A percentile compares a stretch with the other conserved stretches of the same genome.
Conservation (phyloP, 495 filamentous ascomycete genomes). For the Sporormia fimetaria region DNA sequence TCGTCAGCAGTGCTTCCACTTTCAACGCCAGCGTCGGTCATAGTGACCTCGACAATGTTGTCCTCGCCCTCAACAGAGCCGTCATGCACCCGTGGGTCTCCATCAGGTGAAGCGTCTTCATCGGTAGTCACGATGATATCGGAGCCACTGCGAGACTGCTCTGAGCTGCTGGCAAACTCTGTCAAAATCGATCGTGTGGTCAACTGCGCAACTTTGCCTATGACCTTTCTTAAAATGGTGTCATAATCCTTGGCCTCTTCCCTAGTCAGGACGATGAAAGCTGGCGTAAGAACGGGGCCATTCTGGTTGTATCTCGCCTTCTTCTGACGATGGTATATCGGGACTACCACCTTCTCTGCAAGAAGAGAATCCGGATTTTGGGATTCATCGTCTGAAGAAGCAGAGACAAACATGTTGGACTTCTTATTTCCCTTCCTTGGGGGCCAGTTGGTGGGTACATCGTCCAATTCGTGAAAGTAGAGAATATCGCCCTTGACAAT, state of each 20-base stretch:
- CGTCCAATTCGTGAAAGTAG: slow-evolving; percentile 71
- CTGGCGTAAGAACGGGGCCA: slow-evolving; percentile 42
- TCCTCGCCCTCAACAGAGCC: slow-evolving; percentile 80
- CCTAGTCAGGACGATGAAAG: slow-evolving; percentile 48
- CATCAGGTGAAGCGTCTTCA: slow-evolving; percentile 61
- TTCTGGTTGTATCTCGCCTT: slow-evolving; percentile 37
- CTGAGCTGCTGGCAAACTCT: slow-evolving; percentile 33
- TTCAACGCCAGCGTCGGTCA: slow-evolving; percentile 46
- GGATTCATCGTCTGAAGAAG: slow-evolving; percentile 47
- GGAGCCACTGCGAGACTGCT: slow-evolving; percentile 45
- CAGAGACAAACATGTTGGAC: slow-evolving; percentile 7
- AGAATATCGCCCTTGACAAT: slow-evolving; percentile 54
- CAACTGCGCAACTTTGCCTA: slow-evolving; percentile 46
- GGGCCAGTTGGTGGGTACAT: slow-evolving; percentile 63
- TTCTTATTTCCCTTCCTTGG: slow-evolving; percentile 40
- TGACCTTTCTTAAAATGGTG: slow-evolving; percentile 49
- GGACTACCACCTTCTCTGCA: slow-evolving; percentile 62
- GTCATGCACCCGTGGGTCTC: slow-evolving; percentile 58
- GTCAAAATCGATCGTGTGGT: slow-evolving; percentile 51
- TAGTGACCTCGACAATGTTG: slow-evolving; percentile 79
- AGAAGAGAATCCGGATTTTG: slow-evolving; percentile 49
- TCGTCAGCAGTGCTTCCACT: slow-evolving; percentile 25
- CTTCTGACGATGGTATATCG: slow-evolving; percentile 60
- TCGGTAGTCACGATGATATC: slow-evolving; percentile 61
- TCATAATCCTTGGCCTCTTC: slow-evolving; percentile 51